Conservation (phyloP, 2,329 filamentous ascomycete species). For the Fusarium transvaalense region DNA sequence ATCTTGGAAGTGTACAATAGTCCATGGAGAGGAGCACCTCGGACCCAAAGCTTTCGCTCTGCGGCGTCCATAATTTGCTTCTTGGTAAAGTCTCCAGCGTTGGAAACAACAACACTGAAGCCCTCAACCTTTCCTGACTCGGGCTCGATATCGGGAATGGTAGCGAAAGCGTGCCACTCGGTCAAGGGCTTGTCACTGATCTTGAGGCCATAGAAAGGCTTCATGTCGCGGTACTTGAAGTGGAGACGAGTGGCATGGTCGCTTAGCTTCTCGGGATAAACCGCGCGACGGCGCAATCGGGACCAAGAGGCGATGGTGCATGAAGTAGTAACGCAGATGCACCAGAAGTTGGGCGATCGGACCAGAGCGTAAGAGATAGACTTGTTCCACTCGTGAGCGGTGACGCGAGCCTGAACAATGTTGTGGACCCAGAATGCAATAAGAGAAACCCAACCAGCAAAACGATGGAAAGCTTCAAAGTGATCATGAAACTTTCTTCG, state of each 20-base stretch:
- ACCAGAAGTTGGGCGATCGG: slow-evolving; percentile 28
- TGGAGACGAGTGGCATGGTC: slow-evolving; percentile 25
- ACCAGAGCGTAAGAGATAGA: slow-evolving; percentile 4
- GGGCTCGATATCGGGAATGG: slow-evolving; percentile 17
- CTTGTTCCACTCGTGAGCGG: slow-evolving; percentile 14
- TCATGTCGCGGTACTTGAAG: slow-evolving; percentile 31
- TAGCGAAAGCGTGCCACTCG: slow-evolving; percentile 24
- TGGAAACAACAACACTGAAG: slow-evolving; percentile 23
- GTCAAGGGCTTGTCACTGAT: slow-evolving; percentile 28
- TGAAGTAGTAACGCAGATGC: slow-evolving; percentile 22
- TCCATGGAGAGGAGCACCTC: slow-evolving; percentile 19
- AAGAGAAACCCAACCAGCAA: slow-evolving; percentile 16
- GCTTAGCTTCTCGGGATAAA: slow-evolving; percentile 23
- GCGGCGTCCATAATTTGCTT: slow-evolving; percentile 21
- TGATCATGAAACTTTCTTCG: slow-evolving; percentile 26
- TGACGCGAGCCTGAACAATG: slow-evolving; percentile 17
- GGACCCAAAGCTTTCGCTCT: slow-evolving; percentile 17
- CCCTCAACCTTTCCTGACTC: slow-evolving; percentile 21
- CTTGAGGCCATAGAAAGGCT: slow-evolving; percentile 26
- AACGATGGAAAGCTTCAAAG: slow-evolving; percentile 25
- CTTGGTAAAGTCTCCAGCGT: slow-evolving; percentile 19
- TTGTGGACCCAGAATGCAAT: slow-evolving; percentile 22
- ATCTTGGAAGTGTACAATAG: slow-evolving; percentile 17
- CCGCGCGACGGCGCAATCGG: slow-evolving; percentile 1
- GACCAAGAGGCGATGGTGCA: slow-evolving; percentile 23